Evolutionary conservation across 768 basidiomycete species (phyloP).

Genomic region (Trametes cinnabarina): DNA sequence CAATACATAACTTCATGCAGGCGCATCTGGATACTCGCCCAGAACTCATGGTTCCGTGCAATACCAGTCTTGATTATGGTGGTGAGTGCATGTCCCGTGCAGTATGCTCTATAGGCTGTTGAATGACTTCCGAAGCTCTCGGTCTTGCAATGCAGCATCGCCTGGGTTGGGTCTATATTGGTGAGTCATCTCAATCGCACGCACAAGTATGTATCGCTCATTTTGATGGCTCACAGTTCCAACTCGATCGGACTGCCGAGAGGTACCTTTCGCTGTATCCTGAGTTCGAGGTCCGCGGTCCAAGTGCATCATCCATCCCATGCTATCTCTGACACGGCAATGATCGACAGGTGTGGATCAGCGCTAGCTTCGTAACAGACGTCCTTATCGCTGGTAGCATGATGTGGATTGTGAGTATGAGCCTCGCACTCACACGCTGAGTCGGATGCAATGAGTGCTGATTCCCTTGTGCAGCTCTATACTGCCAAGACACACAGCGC

Average conservation of each 20-base stretch:
- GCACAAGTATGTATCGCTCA: no score
- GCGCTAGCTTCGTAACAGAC: slow-evolving; percentile 26
- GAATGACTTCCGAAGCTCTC: background rate
- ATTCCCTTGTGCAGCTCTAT: background rate
- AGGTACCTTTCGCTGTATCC: background rate
- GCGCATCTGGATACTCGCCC: slow-evolving; percentile 11
- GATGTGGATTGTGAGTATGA: slow-evolving; percentile 27
- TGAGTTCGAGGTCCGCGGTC: background rate
- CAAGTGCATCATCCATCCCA: no score
- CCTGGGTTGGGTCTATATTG: slow-evolving; percentile 13
- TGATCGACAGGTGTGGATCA: slow-evolving; percentile 26
- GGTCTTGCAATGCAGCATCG: slow-evolving; percentile 15
- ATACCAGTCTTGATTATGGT: background rate
- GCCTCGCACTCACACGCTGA: no score
- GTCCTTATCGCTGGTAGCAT: slow-evolving; percentile 28
- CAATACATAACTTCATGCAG: no score
- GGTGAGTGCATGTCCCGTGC: background rate
- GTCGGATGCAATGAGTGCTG: no score
- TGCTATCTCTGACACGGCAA: no score
- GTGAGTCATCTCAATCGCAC: background rate
- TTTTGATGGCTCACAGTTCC: background rate
- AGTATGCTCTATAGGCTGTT: no score
- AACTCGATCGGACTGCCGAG: background rate
- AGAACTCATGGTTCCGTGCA: slow-evolving; percentile 2
- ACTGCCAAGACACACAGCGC: background rate